phyloP scores from a whole-genome alignment of 257 asterid genomes.

The Eucommia ulmoides region DNA sequence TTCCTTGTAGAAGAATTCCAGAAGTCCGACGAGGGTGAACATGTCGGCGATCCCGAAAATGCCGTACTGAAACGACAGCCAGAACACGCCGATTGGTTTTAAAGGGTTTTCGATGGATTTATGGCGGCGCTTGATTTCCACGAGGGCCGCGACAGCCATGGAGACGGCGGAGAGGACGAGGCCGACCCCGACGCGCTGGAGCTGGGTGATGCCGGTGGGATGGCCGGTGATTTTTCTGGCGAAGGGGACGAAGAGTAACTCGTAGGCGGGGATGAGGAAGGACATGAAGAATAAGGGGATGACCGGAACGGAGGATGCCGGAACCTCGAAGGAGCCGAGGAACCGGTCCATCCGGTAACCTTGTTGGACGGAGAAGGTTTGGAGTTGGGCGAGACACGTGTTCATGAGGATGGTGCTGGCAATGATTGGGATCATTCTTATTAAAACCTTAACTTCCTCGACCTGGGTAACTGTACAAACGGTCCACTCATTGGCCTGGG shows the following conservation, averaged over 20 bases:
- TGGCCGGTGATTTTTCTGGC: constrained; percentile 34
- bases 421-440: constrained; percentile 60
- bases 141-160: constrained; percentile 45
- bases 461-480: constrained; percentile 60
- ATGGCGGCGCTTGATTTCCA: constrained; percentile 48
- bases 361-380: constrained; percentile 17
- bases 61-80: constrained; percentile 19
- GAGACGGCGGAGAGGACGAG: constrained; percentile 51
- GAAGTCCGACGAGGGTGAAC: constrained; percentile 68
- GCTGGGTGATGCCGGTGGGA: constrained; percentile 53
- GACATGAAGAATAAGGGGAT: constrained; percentile 48
- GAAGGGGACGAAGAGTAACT: constrained; percentile 46
- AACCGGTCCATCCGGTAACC: constrained; percentile 48
- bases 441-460: constrained; percentile 50
- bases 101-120: constrained; percentile 13
- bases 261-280: constrained; percentile 48
- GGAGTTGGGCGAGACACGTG: constrained; percentile 5
- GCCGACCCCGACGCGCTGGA: constrained; percentile 65
- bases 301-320: constrained; percentile 4
- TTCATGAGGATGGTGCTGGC: constrained; percentile 53
- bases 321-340: constrained; percentile 42
- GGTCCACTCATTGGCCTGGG: constrained; percentile 37
- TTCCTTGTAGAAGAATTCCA: constrained; percentile 71
- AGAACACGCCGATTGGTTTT: constrained; percentile 45
- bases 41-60: constrained; percentile 77